Base-by-base conservation (phyloP, 2,329 filamentous ascomycete species). In the Dactylellina haptotyla region DNA sequence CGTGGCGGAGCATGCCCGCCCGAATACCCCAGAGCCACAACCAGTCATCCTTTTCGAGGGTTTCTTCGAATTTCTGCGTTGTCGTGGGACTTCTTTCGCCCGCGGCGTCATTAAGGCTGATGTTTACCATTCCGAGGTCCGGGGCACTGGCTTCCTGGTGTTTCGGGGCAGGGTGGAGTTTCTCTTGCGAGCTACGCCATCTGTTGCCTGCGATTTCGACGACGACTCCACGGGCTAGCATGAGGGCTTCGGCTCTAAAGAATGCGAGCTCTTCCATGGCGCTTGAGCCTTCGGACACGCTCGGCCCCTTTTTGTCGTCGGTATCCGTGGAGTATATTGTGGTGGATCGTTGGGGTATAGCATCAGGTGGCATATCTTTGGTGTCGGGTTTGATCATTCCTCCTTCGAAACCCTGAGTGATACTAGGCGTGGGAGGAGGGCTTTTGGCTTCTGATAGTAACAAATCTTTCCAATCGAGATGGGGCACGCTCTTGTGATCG, bases 201-300 rank as follows among this genome's bases (percentile, higher is more conserved):
- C 59, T 5, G 89, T 85, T 63, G 86, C 83, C 26, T 84, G 83
- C 92, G 91, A 96, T 90, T 91, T 75, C 91, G 87, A 57, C 84
- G 0, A 98, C 83, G 3, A 95, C 86, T 75, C 91, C 92, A 63
- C 94, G 86, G 6, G 92, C 93, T 41, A 97, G 82, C 64, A 91
- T 83, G 73, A 92, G 90, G 1, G 98, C 84, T 78, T 97, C 92
- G 4, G 92, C 94, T 77, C 94, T 86, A 72, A 88, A 88, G 46
- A 91, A 91, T 34, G 93, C 91, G 23, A 98, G 83, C 62, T 96
- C 90, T 79, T 96, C 90, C 0, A 93, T 83, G 0, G 94, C 93
- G 12, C 83, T 83, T 70, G 82, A 84, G 1, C 80, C 77, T 10
- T 77, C 75, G 10, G 76, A 67, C 4, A 82, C 78, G 73, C 88